Conservation (phyloP, 768 basidiomycete species). For the Rossbeevera mucosa region DNA sequence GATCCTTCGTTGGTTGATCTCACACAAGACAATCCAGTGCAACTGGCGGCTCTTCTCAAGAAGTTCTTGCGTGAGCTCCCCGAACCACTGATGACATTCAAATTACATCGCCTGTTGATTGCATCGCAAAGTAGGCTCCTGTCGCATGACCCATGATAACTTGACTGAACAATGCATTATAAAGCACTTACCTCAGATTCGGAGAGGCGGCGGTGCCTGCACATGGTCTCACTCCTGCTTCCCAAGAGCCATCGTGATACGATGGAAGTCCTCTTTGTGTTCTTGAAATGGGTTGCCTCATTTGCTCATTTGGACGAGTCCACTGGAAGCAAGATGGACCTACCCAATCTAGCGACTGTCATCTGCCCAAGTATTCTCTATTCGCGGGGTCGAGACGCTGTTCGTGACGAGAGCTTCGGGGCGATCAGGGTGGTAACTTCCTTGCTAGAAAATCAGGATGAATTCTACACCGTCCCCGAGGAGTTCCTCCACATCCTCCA, state of each 20-base stretch:
- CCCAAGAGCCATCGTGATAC: slow-evolving; percentile 96
- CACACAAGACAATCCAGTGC: slow-evolving; percentile 92
- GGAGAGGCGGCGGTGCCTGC: slow-evolving; percentile 79
- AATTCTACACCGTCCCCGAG: slow-evolving; percentile 89
- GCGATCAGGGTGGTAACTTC: slow-evolving; percentile 83
- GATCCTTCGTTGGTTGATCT: slow-evolving; percentile 90
- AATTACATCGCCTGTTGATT: slow-evolving; percentile 84
- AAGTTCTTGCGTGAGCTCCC: slow-evolving; percentile 96
- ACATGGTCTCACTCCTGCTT: slow-evolving; percentile 79
- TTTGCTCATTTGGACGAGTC: slow-evolving; percentile 98
- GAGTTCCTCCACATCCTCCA: slow-evolving; percentile 84
- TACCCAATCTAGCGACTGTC: slow-evolving; percentile 92
- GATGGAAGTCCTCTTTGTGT: slow-evolving; percentile 95
- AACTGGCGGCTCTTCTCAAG: slow-evolving; percentile 93
- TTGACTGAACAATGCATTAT: slow-evolving; percentile 10
- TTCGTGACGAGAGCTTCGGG: slow-evolving; percentile 88
- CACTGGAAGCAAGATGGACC: slow-evolving; percentile 98
- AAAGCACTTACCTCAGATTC: slow-evolving; percentile 67
- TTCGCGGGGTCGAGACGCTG: slow-evolving; percentile 77
- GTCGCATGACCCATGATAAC: not conserved
- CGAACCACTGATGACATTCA: slow-evolving; percentile 93
- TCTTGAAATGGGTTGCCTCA: slow-evolving; percentile 98
- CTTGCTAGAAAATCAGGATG: slow-evolving; percentile 89
- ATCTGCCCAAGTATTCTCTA: slow-evolving; percentile 98
- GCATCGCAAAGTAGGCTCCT: slow-evolving; percentile 74